These are phyloP conservation scores for Talaromyces atroroseus DNA, from an alignment of 2,329 filamentous ascomycete genomes.

Conservation along the genomic window DNA sequence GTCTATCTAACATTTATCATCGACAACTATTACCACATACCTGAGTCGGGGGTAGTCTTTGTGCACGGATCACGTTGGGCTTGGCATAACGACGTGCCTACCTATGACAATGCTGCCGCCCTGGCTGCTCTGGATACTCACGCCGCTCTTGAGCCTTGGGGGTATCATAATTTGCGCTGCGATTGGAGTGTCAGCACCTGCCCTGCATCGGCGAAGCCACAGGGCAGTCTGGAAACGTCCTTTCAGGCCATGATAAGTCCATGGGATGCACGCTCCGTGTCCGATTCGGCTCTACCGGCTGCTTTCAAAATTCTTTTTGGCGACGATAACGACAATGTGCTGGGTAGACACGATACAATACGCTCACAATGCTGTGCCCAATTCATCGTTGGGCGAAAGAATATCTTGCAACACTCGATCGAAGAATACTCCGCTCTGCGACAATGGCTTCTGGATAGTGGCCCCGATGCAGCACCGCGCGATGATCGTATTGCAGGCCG, in stretches of 20 bases:
- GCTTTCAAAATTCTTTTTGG: constrained; percentile 34
- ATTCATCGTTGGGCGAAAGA: constrained; percentile 48
- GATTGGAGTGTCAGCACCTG: constrained; percentile 47
- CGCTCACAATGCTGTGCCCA: constrained; percentile 52
- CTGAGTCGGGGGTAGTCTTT: constrained; percentile 34
- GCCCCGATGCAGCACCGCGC: constrained; percentile 27
- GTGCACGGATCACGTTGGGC: constrained; percentile 41
- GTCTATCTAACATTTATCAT: constrained; percentile 45
- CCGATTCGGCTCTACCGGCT: constrained; percentile 32
- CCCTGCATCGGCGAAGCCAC: constrained; percentile 27
- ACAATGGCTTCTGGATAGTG: constrained; percentile 48
- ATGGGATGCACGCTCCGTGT: constrained; percentile 39
- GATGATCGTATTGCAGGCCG: constrained; percentile 42
- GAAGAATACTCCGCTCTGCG: constrained; percentile 50
- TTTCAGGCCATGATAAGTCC: constrained; percentile 36
- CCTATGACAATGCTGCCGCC: constrained; percentile 36
- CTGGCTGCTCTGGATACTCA: constrained; percentile 31
- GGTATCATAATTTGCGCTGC: constrained; percentile 48
- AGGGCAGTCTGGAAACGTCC: constrained; percentile 39
- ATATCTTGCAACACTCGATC: constrained; percentile 45
- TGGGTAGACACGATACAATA: constrained; percentile 41
- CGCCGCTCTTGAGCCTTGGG: constrained; percentile 32
- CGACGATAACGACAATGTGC: constrained; percentile 20
- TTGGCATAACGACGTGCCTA: constrained; percentile 42
- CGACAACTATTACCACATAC: constrained; percentile 41